phyloP scores from a whole-genome alignment of 2,329 filamentous ascomycete species.

The Chrysoporthe austroafricana region DNA sequence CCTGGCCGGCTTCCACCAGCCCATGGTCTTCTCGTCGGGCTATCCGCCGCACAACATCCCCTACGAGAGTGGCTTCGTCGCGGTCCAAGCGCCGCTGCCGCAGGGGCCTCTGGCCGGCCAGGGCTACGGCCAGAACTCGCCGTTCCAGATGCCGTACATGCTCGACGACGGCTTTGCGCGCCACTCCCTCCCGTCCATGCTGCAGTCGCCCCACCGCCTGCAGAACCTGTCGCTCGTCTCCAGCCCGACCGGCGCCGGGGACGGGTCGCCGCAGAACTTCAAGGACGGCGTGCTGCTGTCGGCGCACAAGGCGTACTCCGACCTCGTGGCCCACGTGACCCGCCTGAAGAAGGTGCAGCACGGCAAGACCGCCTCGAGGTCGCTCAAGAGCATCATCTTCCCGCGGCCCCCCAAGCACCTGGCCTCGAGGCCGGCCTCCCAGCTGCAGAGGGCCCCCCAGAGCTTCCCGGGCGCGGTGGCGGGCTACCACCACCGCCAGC shows the following conservation, averaged over 20 bases:
- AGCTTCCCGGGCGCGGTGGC: constrained; percentile 25
- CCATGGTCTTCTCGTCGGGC: constrained; percentile 34
- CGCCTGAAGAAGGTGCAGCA: constrained; percentile 56
- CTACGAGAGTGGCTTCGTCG: constrained; percentile 39
- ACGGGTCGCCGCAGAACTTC: constrained; percentile 48
- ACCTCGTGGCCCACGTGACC: constrained; percentile 69
- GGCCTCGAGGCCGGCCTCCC: constrained; percentile 20
- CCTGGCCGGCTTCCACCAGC: constrained; percentile 35
- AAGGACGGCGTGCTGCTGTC: constrained; percentile 70
- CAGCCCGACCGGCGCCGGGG: constrained; percentile 29
- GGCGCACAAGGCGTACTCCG: constrained; percentile 74
- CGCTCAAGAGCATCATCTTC: constrained; percentile 57
- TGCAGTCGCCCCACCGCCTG: constrained; percentile 34
- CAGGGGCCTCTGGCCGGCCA: constrained; percentile 32
- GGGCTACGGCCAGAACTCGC: constrained; percentile 34
- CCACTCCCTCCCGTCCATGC: constrained; percentile 31
- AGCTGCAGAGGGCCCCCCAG: constrained; percentile 27
- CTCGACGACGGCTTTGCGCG: constrained; percentile 36
- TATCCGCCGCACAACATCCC: constrained; percentile 42
- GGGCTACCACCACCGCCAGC: constrained; percentile 19
- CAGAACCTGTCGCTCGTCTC: constrained; percentile 35
- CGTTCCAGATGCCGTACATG: constrained; percentile 34
- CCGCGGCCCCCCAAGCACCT: constrained; percentile 53
- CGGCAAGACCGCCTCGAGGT: constrained; percentile 42
- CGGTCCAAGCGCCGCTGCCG: constrained; percentile 36